phyloP scores from a whole-genome alignment of 495 filamentous ascomycete species.

The Penicillium manginii region DNA sequence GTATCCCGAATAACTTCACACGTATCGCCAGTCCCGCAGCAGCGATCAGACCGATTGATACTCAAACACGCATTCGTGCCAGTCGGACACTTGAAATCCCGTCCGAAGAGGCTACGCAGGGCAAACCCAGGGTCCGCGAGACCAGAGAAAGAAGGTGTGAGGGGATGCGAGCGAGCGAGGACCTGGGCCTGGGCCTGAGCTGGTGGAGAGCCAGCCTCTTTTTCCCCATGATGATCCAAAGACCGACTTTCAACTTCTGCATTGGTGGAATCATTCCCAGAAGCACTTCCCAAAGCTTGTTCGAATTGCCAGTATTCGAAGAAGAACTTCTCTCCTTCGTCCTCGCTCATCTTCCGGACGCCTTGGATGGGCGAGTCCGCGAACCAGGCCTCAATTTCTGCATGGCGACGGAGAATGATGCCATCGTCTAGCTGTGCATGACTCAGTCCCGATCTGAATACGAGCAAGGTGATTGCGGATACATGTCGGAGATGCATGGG shows the following conservation, averaged over 20 bases:
- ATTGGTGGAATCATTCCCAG: not conserved
- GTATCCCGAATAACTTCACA: slow-evolving; percentile 77
- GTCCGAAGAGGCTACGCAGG: slow-evolving; percentile 15
- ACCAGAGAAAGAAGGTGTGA: slow-evolving; percentile 41
- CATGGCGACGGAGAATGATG: slow-evolving; percentile 31
- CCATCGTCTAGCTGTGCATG: not conserved
- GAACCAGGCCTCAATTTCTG: slow-evolving; percentile 22
- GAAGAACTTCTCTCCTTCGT: slow-evolving; percentile 87
- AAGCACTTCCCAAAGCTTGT: slow-evolving; percentile 14
- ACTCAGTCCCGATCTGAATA: not conserved
- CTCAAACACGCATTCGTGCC: slow-evolving; percentile 67
- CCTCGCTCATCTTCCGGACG: slow-evolving; percentile 77
- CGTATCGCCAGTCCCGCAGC: slow-evolving; percentile 67
- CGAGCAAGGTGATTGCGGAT: not conserved
- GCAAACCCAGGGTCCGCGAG: slow-evolving; percentile 26
- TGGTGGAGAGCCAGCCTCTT: slow-evolving; percentile 9
- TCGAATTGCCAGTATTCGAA: slow-evolving; percentile 62
- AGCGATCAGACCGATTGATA: slow-evolving; percentile 75
- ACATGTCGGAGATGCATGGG: not conserved
- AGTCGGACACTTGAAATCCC: slow-evolving; percentile 74
- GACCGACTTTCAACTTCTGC: not conserved
- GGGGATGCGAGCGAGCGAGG: slow-evolving; percentile 32
- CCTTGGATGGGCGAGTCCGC: slow-evolving; percentile 27
- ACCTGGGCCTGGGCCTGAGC: slow-evolving; percentile 10
- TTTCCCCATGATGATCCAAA: not conserved